A percentile compares a stretch with the other conserved stretches of the same genome.
phyloP scores from a whole-genome alignment of 306 rosid genomes.

The Neltuma alba region DNA sequence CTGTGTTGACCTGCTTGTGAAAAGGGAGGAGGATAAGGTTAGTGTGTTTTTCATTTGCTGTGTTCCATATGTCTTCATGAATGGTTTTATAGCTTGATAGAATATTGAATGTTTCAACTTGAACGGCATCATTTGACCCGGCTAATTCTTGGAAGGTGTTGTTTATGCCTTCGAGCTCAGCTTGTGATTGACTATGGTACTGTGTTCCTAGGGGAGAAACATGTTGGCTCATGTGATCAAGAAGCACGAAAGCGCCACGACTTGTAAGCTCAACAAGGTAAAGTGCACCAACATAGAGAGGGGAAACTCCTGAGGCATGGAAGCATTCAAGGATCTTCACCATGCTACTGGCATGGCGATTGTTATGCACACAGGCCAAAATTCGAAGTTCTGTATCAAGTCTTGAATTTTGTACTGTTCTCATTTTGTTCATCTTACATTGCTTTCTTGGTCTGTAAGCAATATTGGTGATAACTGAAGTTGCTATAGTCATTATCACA shows the following conservation, averaged over 20 bases:
- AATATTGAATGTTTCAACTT: conserved; percentile 31
- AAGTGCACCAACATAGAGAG: conserved; percentile 36
- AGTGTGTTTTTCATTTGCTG: conserved; percentile 43
- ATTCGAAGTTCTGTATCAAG: conserved; percentile 44
- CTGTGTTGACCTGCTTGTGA: neutral
- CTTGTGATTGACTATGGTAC: conserved; percentile 31
- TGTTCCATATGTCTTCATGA: conserved; percentile 45
- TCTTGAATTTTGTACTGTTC: conserved; percentile 41
- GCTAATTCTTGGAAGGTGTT: conserved; percentile 21
- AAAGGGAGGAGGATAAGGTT: conserved; percentile 47
- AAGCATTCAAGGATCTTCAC: conserved; percentile 34
- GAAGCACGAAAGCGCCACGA: conserved; percentile 30
- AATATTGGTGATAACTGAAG: conserved; percentile 28
- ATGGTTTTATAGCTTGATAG: conserved; percentile 46
- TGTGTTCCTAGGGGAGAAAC: neutral
- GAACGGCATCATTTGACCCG: neutral
- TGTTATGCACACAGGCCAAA: conserved; percentile 45
- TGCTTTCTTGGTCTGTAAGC: conserved; percentile 40
- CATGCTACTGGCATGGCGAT: conserved; percentile 32
- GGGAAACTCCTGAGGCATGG: conserved; percentile 30
- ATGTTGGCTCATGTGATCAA: conserved; percentile 24
- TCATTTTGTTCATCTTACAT: conserved; percentile 34
- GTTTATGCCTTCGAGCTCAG: conserved; percentile 40
- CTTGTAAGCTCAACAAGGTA: conserved; percentile 46
- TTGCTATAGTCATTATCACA: conserved; percentile 41